These are phyloP conservation scores for Thalassiosira mediterranea DNA, from an alignment of 352 stramenopile genomes.

Conservation along the genomic window DNA sequence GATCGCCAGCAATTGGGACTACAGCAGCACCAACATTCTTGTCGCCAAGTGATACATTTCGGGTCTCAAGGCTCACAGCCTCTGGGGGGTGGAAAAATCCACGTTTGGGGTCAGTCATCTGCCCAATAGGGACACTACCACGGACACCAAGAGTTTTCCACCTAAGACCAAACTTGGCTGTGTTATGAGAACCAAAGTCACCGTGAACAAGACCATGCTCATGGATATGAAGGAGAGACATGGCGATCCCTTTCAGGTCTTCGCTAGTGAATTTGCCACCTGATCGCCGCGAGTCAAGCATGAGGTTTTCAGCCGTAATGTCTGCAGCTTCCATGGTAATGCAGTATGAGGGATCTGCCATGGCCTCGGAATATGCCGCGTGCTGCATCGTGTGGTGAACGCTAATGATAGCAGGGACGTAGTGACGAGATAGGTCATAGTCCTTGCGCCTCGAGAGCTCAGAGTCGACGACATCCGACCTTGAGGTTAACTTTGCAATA, in stretches of 20 bases:
- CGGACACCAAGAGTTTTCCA: constrained; percentile 83
- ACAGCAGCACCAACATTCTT: constrained; percentile 76
- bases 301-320: constrained; percentile 83
- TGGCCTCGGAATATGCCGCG: constrained; percentile 83
- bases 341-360: constrained; percentile 84
- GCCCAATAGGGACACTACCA: constrained; percentile 64
- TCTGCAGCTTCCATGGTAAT: constrained; percentile 85
- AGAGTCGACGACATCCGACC: constrained; percentile 79
- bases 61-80: constrained; percentile 77
- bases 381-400: constrained; percentile 84
- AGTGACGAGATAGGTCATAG: constrained; percentile 79
- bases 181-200: constrained; percentile 85
- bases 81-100: constrained; percentile 85
- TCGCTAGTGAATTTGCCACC: constrained; percentile 68
- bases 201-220: constrained; percentile 82
- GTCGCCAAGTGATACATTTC: constrained; percentile 66
- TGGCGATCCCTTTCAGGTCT: constrained; percentile 80
- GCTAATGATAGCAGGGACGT: constrained; percentile 84
- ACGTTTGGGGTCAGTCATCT: constrained; percentile 71
- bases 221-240: constrained; percentile 83
- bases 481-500: constrained; percentile 82
- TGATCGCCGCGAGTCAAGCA: constrained; percentile 73
- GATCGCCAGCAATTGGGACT: constrained; percentile 66
- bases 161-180: constrained; percentile 78
- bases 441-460: constrained; percentile 82